phyloP scores from a whole-genome alignment of 2,329 filamentous ascomycete species.

The Ramichloridium luteum region DNA sequence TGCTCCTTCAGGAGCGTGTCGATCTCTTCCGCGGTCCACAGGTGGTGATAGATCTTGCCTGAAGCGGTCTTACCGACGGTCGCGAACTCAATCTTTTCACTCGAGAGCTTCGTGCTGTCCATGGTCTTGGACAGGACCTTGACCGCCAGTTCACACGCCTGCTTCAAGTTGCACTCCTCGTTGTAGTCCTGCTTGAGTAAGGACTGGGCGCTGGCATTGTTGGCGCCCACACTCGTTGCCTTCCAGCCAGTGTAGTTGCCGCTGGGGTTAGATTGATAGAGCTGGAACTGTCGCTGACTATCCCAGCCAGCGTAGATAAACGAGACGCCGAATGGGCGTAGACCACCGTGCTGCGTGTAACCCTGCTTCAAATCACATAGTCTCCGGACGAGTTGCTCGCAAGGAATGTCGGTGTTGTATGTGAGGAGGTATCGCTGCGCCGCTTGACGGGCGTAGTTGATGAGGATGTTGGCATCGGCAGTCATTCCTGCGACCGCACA shows the following conservation, averaged over 20 bases:
- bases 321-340: slow-evolving; percentile 93
- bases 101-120: slow-evolving; percentile 97
- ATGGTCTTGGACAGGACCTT: slow-evolving; percentile 99
- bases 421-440: slow-evolving; percentile 96
- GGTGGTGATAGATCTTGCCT: slow-evolving; percentile 94
- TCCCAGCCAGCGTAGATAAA: slow-evolving; percentile 99
- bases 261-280: slow-evolving; percentile 97
- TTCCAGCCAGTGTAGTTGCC: slow-evolving; percentile 99
- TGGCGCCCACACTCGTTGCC: slow-evolving; percentile 92
- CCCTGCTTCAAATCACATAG: slow-evolving; percentile 98
- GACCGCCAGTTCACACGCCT: slow-evolving; percentile 92
- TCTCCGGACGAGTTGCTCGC: slow-evolving; percentile 92
- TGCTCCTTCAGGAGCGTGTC: slow-evolving; percentile 89
- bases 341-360: slow-evolving; percentile 97
- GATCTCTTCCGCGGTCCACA: slow-evolving; percentile 96
- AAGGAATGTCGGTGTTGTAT: slow-evolving; percentile 99
- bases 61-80: slow-evolving; percentile 92
- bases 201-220: slow-evolving; percentile 95
- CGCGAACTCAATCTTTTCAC: slow-evolving; percentile 98
- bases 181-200: slow-evolving; percentile 99
- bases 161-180: slow-evolving; percentile 90
- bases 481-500: slow-evolving; percentile 98
- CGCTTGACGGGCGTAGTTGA: slow-evolving; percentile 97
- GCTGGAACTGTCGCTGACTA: slow-evolving; percentile 88
- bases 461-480: slow-evolving; percentile 98